These are phyloP conservation scores for Westerdykella ornata DNA, from an alignment of 2,329 filamentous ascomycete genomes.

Conservation along the genomic window DNA sequence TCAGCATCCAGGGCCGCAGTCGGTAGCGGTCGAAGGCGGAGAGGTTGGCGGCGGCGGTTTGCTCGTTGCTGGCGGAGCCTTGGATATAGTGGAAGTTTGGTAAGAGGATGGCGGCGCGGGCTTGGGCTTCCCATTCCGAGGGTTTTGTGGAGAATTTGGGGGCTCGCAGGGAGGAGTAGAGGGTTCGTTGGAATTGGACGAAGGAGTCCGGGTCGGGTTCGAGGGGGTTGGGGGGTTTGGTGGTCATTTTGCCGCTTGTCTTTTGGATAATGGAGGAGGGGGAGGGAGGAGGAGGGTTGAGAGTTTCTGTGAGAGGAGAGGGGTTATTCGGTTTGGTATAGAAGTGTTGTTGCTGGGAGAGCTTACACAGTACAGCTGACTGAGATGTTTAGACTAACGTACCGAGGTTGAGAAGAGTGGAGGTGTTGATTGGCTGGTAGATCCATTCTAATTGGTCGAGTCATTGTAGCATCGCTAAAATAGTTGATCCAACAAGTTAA, in stretches of 20 bases:
- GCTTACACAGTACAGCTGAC: too few relatives aligned
- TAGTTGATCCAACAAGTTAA: too few relatives aligned
- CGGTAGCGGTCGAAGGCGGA: constrained; percentile 38
- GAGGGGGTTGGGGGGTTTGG: constrained; percentile 10
- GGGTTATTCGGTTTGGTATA: too few relatives aligned
- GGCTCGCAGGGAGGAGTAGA: constrained; percentile 33
- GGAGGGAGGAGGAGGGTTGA: too few relatives aligned
- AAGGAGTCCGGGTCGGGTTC: constrained; percentile 34
- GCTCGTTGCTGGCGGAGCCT: constrained; percentile 35
- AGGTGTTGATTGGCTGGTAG: too few relatives aligned
- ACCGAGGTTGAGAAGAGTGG: too few relatives aligned
- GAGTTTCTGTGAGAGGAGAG: too few relatives aligned
- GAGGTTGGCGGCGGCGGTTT: constrained; percentile 33
- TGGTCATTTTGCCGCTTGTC: neutral
- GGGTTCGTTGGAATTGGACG: constrained; percentile 31
- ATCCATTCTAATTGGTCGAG: too few relatives aligned
- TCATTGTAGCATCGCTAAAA: too few relatives aligned
- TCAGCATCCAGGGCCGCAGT: constrained; percentile 38
- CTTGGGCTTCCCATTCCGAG: constrained; percentile 36
- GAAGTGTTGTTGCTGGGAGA: too few relatives aligned
- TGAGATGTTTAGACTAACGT: too few relatives aligned
- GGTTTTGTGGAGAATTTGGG: constrained; percentile 39
- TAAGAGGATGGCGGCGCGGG: constrained; percentile 26
- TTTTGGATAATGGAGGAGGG: too few relatives aligned
- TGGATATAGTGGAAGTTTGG: constrained; percentile 39